A percentile compares a stretch with the other conserved stretches of the same genome.
Conservation (phyloP, 495 filamentous ascomycete species). For the Hapsidospora chrysogenum region DNA sequence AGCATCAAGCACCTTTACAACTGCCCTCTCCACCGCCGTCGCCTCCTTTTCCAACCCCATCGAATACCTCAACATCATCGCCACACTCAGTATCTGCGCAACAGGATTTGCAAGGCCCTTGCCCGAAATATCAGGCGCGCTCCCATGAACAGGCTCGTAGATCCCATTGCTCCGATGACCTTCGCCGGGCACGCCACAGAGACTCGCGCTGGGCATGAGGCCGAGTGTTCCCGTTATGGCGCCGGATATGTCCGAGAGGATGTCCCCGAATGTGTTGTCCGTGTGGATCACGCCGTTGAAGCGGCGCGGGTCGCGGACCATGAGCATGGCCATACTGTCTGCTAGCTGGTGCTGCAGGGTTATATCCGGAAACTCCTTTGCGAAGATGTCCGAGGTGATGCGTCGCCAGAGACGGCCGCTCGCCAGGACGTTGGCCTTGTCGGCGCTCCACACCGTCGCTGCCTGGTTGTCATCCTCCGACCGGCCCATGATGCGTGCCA, state of each 20-base stretch:
- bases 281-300: constrained; percentile 33
- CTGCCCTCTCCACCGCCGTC: constrained; percentile 33
- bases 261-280: constrained; percentile 36
- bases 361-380: constrained; percentile 29
- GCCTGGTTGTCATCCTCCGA: constrained; percentile 4
- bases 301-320: constrained; percentile 28
- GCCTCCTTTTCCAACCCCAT: constrained; percentile 32
- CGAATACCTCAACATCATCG: constrained; percentile 41
- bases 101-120: constrained; percentile 17
- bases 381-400: constrained; percentile 27
- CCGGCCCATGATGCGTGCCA: constrained; percentile 27
- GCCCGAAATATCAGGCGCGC: constrained; percentile 25
- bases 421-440: constrained; percentile 37
- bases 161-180: constrained; percentile 24
- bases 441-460: constrained; percentile 13
- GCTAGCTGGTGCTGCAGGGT: constrained; percentile 29
- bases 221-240: constrained; percentile 31
- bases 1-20: constrained; percentile 27
- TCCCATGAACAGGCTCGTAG: constrained; percentile 18
- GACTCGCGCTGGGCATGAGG: constrained; percentile 30
- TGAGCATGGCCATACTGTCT: constrained; percentile 30
- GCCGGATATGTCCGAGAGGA: constrained; percentile 33
- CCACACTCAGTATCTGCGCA: constrained; percentile 17
- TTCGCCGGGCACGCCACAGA: constrained; percentile 33
- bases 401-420: constrained; percentile 31